Base-by-base conservation (phyloP, 495 filamentous ascomycete species). In the Tirmania nivea region DNA sequence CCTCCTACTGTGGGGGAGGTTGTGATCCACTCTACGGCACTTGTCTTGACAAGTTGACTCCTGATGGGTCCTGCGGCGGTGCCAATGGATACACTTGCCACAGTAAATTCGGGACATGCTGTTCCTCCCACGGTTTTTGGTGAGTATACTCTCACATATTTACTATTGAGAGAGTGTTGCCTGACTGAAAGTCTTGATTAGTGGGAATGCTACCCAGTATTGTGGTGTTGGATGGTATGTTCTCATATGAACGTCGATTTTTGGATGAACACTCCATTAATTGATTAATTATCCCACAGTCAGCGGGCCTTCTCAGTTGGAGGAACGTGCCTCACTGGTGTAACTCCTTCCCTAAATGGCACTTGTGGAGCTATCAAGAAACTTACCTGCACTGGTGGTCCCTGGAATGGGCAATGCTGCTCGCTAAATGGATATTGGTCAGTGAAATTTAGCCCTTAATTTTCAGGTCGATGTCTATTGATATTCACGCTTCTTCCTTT, bases 81-180 rank as follows among this genome's bases (percentile, higher is more conserved):
- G 37, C 6, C 1, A 51, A 50, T 39, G 25, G 42, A 14, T 54
- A 47, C 39, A 57, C n/a, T 1, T 64, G 61, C 31, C 35, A 16
- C 25, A 54, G 54, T 7, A 49, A 55, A 19, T 62, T 45, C 21
- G 63, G 63, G n/a, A 49, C n/a, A 9, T 65, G 63, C 31, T 65
- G 63, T 36, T 58, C 55, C 12, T 0, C 10, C 1, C 39, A 19
- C 12, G 55, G 55, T 31, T 57, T 36, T 25, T 59, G 57, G 57
- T 58, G 39, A 39, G 50, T 1, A 16, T 16, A 10, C 48, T 48
- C 19, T 11, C 4, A 45, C 39, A 3, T 5, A 45, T 19, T 19
- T 4, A 14, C 39, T 8, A 14, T 45, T 14, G 39, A 19, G 17
- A 45, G 17, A 19, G 39, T 45, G 39, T 45, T 1, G 3, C 9